These are phyloP conservation scores for Schizothecium vesticola DNA, from an alignment of 495 filamentous ascomycete species.

Conservation along the genomic window DNA sequence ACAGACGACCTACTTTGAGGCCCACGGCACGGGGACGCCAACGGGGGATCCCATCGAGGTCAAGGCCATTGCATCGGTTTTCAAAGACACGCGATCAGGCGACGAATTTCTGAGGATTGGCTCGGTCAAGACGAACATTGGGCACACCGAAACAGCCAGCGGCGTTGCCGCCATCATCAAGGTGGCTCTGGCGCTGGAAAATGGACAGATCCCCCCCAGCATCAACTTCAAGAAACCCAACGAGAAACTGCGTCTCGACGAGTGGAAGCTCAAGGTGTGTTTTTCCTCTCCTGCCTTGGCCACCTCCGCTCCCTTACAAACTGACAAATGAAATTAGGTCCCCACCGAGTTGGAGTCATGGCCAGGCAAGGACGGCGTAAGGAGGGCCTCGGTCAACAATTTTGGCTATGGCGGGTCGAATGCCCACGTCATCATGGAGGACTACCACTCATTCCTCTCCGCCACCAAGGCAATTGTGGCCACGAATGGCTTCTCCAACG, in stretches of 20 bases:
- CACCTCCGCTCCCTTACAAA: background rate
- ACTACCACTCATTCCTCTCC: constrained; percentile 14
- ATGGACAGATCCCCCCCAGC: constrained; percentile 39
- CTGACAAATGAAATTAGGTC: background rate
- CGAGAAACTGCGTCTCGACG: constrained; percentile 31
- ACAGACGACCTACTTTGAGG: constrained; percentile 46
- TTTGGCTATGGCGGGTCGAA: constrained; percentile 43
- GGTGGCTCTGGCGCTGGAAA: constrained; percentile 35
- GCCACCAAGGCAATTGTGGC: background rate
- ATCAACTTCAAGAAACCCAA: constrained; percentile 41
- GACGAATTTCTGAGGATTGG: constrained; percentile 36
- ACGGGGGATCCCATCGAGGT: constrained; percentile 56
- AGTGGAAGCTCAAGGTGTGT: constrained; percentile 33
- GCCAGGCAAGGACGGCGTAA: constrained; percentile 8
- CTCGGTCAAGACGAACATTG: constrained; percentile 40
- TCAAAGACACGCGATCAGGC: constrained; percentile 26
- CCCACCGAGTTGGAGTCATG: constrained; percentile 6
- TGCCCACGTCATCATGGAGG: constrained; percentile 37
- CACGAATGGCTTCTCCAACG: background rate
- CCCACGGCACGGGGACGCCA: constrained; percentile 52
- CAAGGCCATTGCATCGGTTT: constrained; percentile 39
- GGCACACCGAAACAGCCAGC: constrained; percentile 38
- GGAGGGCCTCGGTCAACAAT: constrained; percentile 30
- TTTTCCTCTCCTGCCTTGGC: background rate
- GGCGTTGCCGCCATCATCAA: constrained; percentile 46